Evolutionary conservation across 2,329 filamentous ascomycete genomes (phyloP), one percentile per base, ranked within the genome.

Genomic region (Pseudocercospora crystallina): DNA sequence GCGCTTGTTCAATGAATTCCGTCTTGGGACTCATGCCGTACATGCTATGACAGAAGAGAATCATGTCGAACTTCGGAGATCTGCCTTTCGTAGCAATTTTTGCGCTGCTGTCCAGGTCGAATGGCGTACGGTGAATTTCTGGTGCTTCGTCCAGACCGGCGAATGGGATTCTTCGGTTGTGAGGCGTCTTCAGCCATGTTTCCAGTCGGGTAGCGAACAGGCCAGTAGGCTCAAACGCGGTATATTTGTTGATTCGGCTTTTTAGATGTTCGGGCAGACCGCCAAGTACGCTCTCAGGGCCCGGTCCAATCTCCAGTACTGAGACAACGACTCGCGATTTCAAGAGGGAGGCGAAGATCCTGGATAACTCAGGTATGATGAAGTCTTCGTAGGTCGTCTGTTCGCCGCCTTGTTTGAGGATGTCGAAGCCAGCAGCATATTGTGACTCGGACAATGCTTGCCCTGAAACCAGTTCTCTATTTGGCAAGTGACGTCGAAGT

Each of bases 1-100:
- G 61, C 2, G 78, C 74, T 13, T 53, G 58, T 61, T 76, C 62
- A 54, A 85, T 74, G 51, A 72, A 74, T 1, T 11, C 61, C n/a
- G 54, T 59, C 56, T 80, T 78, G 2, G 72, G 71, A 0, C 70
- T 71, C 76, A 85, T 79, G 52, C 79, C 80, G 56, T 85, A 84
- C 76, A 85, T 76, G 68, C 82, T 83, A 62, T 85, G 81, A 57
- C 81, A 85, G 65, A 85, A 82, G 4, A 86, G 60, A 13, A 85
- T 63, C 35, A 84, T 10, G 55, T 85, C 75, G 59, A 76, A 85
- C 51, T 69, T 74, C 15, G 72, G 63, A 30, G 67, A 58, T 1
- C 43, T 30, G 47, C 64, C 54, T 30, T 35, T 58, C 9, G 47
- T 60, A 49, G 43, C 56, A 34, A 38, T 56, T 10, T n/a, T 47